phyloP scores from a whole-genome alignment of 345 rosid genomes.

The Carallia brachiata region DNA sequence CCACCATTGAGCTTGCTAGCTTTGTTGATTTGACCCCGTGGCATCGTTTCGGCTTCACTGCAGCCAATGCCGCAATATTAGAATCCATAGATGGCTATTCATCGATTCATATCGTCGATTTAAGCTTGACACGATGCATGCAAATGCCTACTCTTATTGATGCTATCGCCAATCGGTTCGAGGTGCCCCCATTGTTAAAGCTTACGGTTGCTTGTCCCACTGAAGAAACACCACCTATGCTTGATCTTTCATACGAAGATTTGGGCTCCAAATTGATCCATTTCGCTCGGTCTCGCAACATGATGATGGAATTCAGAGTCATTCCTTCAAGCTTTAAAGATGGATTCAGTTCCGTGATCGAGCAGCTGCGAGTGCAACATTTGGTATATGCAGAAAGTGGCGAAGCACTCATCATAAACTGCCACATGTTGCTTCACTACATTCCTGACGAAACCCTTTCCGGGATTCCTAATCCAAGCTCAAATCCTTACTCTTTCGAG shows the following conservation, averaged over 20 bases:
- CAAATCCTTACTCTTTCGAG: slow-evolving; percentile 20
- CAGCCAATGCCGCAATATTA: slow-evolving; percentile 73
- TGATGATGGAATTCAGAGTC: slow-evolving; percentile 57
- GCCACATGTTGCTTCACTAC: slow-evolving; percentile 84
- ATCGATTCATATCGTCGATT: slow-evolving; percentile 72
- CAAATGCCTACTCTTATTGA: slow-evolving; percentile 90
- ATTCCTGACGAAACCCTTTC: slow-evolving; percentile 63
- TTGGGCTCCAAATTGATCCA: slow-evolving; percentile 62
- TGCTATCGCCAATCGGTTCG: slow-evolving; percentile 57
- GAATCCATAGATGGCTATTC: slow-evolving; percentile 78
- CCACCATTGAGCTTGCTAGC: slow-evolving; percentile 71
- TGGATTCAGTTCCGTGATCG: slow-evolving; percentile 64
- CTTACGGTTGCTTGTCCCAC: slow-evolving; percentile 56
- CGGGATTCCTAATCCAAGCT: slow-evolving; percentile 10
- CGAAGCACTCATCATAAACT: slow-evolving; percentile 77
- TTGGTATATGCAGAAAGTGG: slow-evolving; percentile 35
- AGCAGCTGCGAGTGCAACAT: slow-evolving; percentile 58
- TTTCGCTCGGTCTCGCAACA: slow-evolving; percentile 71
- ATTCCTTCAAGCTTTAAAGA: slow-evolving; percentile 55
- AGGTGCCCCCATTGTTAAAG: slow-evolving; percentile 58
- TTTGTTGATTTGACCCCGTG: slow-evolving; percentile 94
- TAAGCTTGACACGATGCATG: slow-evolving; percentile 90
- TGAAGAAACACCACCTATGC: slow-evolving; percentile 47
- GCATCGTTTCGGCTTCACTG: slow-evolving; percentile 92
- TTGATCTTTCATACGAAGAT: slow-evolving; percentile 63